A percentile compares a stretch with the other conserved stretches of the same genome.
Conservation (phyloP, 2,329 filamentous ascomycete genomes). For the Aspergillus niger region DNA sequence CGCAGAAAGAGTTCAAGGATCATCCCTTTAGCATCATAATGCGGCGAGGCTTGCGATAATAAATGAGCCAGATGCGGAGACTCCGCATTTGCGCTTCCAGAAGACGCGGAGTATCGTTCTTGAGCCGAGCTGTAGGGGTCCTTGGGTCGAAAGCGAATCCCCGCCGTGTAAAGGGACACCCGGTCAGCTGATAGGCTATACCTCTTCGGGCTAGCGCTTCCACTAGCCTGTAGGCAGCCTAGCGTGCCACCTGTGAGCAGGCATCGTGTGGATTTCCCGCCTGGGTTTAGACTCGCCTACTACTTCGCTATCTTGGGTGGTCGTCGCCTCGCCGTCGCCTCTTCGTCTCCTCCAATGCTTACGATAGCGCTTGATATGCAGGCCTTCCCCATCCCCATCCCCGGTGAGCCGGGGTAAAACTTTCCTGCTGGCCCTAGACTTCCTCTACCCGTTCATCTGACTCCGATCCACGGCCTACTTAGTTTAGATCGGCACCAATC, state of each 20-base stretch:
- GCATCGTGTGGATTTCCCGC: constrained; percentile 1
- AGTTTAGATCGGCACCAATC: not conserved
- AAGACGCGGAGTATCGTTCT: constrained; percentile 9
- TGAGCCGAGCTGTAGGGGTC: not conserved
- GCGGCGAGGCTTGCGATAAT: not conserved
- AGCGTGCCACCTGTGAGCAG: not conserved
- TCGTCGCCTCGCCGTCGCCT: not conserved
- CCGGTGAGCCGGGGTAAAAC: not conserved
- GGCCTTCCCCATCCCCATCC: not conserved
- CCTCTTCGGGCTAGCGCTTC: not conserved
- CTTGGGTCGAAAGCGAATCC: not conserved
- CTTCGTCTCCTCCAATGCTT: not conserved
- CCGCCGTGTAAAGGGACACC: constrained; percentile 9
- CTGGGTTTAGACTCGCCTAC: not conserved
- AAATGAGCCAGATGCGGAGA: constrained; percentile 4
- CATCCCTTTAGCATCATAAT: not conserved
- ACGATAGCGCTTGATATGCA: not conserved
- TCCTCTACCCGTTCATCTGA: not conserved
- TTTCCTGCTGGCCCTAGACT: not conserved
- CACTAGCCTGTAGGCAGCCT: not conserved
- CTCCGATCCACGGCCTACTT: not conserved
- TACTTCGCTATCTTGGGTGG: not conserved
- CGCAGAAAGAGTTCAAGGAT: not conserved
- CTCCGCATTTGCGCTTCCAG: constrained; percentile 7
- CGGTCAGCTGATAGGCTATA: constrained; percentile 1